Evolutionary conservation across 257 asterid genomes (phyloP).

Genomic region (Echites panduratus): DNA sequence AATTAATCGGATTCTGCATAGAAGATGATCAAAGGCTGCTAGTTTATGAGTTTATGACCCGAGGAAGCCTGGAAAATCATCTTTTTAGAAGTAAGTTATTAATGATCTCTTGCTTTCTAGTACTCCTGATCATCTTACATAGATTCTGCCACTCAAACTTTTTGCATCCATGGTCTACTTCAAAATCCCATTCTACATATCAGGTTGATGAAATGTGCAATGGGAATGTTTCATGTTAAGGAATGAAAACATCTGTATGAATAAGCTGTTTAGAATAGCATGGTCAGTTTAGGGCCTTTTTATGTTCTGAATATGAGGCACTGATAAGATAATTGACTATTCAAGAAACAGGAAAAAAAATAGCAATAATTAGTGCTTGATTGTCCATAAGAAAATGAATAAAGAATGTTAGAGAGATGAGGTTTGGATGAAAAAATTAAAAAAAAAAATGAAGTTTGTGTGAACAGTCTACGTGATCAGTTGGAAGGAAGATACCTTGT

Average conservation of each 20-base stretch:
- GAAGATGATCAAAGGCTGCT: conserved; percentile 95
- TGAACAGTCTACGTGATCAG: not conserved
- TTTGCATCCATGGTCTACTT: not conserved
- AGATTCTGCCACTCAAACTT: not conserved
- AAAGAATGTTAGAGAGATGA: not conserved
- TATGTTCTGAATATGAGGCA: not conserved
- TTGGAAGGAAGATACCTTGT: not conserved
- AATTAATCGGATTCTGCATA: conserved; percentile 80
- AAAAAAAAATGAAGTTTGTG: too few species aligned
- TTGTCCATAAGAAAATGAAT: not conserved
- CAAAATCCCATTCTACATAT: not conserved
- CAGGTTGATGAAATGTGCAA: not conserved
- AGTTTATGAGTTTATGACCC: conserved; percentile 91
- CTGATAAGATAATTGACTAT: not conserved
- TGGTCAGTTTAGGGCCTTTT: not conserved
- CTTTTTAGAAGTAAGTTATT: conserved; percentile 72
- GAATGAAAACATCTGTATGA: not conserved
- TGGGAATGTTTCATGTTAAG: not conserved
- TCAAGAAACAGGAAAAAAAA: not conserved
- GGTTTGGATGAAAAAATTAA: not conserved
- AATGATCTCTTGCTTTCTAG: not conserved
- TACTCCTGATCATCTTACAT: not conserved
- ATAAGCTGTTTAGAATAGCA: not conserved
- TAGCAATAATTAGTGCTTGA: not conserved
- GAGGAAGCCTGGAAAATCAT: conserved; percentile 97